phyloP scores from a whole-genome alignment of 345 rosid species.

The Ceriops zippeliana region DNA sequence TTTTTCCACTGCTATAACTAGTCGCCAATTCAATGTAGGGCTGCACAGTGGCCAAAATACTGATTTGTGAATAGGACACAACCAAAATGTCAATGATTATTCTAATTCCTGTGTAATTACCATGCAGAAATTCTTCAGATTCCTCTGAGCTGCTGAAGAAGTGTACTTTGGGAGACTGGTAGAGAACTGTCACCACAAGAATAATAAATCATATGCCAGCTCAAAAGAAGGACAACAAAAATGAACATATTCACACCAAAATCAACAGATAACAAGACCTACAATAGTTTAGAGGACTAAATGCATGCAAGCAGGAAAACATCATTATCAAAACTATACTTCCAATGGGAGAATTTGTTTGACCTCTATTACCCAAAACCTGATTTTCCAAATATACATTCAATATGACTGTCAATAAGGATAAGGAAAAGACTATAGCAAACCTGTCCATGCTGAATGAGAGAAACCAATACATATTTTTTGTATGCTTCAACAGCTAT shows the following conservation, averaged over 20 bases:
- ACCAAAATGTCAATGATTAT: not conserved
- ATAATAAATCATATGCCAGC: constrained; percentile 19
- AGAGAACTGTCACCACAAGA: constrained; percentile 49
- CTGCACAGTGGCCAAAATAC: constrained; percentile 36
- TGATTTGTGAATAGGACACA: not conserved
- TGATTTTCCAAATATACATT: not conserved
- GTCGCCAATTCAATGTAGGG: constrained; percentile 66
- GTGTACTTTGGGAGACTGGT: constrained; percentile 78
- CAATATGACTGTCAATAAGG: constrained; percentile 1
- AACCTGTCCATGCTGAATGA: constrained; percentile 84
- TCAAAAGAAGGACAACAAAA: constrained; percentile 2
- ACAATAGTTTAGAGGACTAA: not conserved
- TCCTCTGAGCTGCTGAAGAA: constrained; percentile 83
- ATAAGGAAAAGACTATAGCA: constrained; percentile 9
- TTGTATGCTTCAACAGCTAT: constrained; percentile 91
- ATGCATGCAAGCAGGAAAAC: not conserved
- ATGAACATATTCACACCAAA: not conserved
- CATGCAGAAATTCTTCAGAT: constrained; percentile 60
- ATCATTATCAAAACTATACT: constrained; percentile 1
- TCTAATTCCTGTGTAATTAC: constrained; percentile 21
- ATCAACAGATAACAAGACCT: not conserved
- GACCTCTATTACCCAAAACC: not conserved
- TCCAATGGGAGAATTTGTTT: not conserved
- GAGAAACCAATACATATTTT: constrained; percentile 80
- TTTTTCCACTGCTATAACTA: constrained; percentile 60